phyloP scores from a whole-genome alignment of 768 basidiomycete genomes.

The Tylopilus rubrobrunneus region DNA sequence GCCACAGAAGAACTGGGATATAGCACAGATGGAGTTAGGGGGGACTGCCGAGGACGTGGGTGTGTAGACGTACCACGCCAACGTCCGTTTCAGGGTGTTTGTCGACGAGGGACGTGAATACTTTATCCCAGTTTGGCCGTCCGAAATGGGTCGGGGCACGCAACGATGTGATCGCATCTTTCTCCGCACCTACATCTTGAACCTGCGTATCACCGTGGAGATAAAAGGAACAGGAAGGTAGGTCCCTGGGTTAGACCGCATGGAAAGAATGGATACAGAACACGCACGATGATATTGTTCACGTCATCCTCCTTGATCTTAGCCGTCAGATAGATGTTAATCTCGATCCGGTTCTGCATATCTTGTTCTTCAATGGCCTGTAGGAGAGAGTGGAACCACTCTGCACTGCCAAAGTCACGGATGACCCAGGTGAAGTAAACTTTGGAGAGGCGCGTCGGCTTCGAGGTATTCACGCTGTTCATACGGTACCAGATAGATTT shows the following conservation, averaged over 20 bases:
- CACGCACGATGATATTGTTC: constrained; percentile 81
- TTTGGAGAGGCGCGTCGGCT: constrained; percentile 82
- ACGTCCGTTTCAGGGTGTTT: constrained; percentile 88
- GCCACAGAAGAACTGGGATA: constrained; percentile 75
- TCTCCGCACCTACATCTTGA: constrained; percentile 89
- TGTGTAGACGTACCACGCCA: constrained; percentile 57
- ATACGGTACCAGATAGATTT: constrained; percentile 96
- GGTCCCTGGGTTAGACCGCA: neutral
- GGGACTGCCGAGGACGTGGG: neutral
- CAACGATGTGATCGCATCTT: constrained; percentile 85
- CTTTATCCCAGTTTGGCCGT: constrained; percentile 80
- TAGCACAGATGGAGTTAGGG: neutral
- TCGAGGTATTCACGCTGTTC: constrained; percentile 76
- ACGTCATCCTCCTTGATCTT: constrained; percentile 90
- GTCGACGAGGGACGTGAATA: constrained; percentile 68
- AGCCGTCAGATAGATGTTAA: constrained; percentile 90
- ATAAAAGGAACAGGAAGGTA: neutral
- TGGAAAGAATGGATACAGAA: neutral
- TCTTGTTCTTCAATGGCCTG: constrained; percentile 95
- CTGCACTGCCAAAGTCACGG: constrained; percentile 83
- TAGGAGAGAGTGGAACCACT: constrained; percentile 93
- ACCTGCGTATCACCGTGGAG: constrained; percentile 37
- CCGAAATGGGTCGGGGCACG: constrained; percentile 93
- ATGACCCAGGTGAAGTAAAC: constrained; percentile 96
- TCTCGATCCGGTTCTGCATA: constrained; percentile 79